A percentile compares a stretch with the other conserved stretches of the same genome.
phyloP scores from a whole-genome alignment of 2,329 filamentous ascomycete genomes.

The Boeremia lycopersici region DNA sequence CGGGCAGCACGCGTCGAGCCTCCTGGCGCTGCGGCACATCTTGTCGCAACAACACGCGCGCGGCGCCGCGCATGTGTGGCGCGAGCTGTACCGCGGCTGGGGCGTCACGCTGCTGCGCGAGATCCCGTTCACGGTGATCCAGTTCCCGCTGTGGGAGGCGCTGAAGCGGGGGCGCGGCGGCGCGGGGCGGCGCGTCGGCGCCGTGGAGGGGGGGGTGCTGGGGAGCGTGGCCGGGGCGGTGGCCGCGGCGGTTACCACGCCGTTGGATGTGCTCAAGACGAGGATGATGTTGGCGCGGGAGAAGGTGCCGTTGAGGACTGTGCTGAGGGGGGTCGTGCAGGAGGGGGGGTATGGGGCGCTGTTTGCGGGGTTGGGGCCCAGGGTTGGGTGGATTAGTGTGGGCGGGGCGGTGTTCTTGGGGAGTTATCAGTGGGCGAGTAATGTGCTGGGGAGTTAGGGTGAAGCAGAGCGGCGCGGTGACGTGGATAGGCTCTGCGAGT shows the following conservation, averaged over 20 bases:
- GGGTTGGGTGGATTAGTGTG: conserved; percentile 92
- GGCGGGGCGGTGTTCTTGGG: conserved; percentile 95
- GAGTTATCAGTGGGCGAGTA: conserved; percentile 88
- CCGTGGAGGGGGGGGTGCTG: conserved; percentile 80
- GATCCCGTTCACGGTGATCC: conserved; percentile 95
- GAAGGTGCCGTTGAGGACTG: conserved; percentile 62
- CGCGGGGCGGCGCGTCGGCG: conserved; percentile 63
- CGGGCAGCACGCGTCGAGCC: conserved; percentile 73
- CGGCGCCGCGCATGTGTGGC: conserved; percentile 66
- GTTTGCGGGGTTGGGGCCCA: conserved; percentile 77
- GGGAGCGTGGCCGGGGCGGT: conserved; percentile 83
- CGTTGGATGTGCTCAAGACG: conserved; percentile 95
- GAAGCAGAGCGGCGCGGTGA: too few relatives aligned
- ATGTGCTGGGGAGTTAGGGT: too few relatives aligned
- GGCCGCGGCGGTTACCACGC: conserved; percentile 87
- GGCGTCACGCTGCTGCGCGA: conserved; percentile 92
- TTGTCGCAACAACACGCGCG: conserved; percentile 50
- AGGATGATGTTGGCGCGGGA: conserved; percentile 87
- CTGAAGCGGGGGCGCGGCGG: conserved; percentile 77
- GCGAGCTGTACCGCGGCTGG: conserved; percentile 90
- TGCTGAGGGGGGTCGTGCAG: conserved; percentile 69
- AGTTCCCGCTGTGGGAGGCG: conserved; percentile 96
- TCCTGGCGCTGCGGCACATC: conserved; percentile 73
- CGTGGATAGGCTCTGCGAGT: too few relatives aligned
- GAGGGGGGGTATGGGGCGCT: conserved; percentile 71